A percentile compares a stretch with the other conserved stretches of the same genome.
These are phyloP conservation scores for Apocynum venetum DNA, from an alignment of 257 asterid species.

Conservation along the genomic window DNA sequence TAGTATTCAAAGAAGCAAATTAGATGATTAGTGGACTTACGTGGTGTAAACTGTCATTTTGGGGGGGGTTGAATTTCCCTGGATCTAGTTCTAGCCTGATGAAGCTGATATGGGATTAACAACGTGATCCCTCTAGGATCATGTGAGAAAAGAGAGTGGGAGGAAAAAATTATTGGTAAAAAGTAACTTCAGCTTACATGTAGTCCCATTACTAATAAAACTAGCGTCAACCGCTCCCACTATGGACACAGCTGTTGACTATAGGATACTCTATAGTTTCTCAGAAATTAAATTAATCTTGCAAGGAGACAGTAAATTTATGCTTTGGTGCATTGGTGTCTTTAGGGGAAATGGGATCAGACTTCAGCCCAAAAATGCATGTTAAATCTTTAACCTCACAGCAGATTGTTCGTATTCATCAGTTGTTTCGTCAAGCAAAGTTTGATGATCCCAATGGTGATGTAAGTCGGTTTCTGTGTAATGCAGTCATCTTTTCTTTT, in stretches of 20 bases:
- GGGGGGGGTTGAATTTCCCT: neutral
- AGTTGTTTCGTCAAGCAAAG: slow-evolving; percentile 92
- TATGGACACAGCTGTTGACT: neutral
- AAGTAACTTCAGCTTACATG: neutral
- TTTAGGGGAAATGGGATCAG: slow-evolving; percentile 87
- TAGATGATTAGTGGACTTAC: too few relatives aligned
- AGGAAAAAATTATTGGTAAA: neutral
- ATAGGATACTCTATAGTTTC: neutral
- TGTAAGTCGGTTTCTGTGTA: slow-evolving; percentile 40
- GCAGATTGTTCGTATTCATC: slow-evolving; percentile 88
- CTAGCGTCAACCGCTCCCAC: neutral
- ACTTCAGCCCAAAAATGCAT: slow-evolving; percentile 56
- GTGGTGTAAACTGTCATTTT: neutral
- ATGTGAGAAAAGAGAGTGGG: neutral
- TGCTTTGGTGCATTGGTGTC: neutral
- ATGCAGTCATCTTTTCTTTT: slow-evolving; percentile 14
- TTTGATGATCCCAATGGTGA: slow-evolving; percentile 89
- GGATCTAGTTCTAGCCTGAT: neutral
- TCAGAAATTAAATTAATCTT: neutral
- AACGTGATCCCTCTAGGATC: neutral
- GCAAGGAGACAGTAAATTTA: neutral
- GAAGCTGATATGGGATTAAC: neutral
- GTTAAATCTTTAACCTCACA: slow-evolving; percentile 73
- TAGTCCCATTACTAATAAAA: neutral
- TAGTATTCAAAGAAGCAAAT: neutral